Percentiles rank a stretch among this genome's conserved stretches.
phyloP scores from a whole-genome alignment of 2,329 filamentous ascomycete genomes.

The Aspergillus thermomutatus region DNA sequence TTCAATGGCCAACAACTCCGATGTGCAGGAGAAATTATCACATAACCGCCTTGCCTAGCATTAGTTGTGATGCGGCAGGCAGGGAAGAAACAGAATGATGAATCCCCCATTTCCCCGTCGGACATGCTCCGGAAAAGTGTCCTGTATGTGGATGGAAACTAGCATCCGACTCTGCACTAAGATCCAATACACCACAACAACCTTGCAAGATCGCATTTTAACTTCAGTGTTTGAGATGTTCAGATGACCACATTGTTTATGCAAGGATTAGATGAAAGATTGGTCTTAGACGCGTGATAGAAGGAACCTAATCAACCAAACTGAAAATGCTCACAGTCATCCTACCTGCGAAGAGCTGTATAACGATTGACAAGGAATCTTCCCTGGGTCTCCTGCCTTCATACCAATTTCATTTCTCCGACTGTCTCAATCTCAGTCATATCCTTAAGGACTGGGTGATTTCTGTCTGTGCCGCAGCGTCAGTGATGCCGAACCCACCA shows the following conservation, averaged over 20 bases:
- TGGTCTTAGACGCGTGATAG: not conserved
- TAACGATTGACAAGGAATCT: not conserved
- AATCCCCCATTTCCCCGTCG: not conserved
- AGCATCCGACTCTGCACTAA: not conserved
- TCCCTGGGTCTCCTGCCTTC: not conserved
- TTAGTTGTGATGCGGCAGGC: not conserved
- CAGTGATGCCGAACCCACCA: constrained; percentile 1
- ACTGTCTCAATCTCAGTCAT: not conserved
- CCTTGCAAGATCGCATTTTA: not conserved
- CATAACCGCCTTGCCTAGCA: not conserved
- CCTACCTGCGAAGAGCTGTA: not conserved
- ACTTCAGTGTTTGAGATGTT: not conserved
- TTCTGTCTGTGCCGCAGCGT: not conserved
- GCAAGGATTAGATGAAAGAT: not conserved
- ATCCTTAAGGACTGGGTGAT: not conserved
- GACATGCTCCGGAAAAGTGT: not conserved
- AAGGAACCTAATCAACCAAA: not conserved
- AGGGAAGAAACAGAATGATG: not conserved
- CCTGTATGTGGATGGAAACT: not conserved
- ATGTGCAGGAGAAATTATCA: not conserved
- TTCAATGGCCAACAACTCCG: not conserved
- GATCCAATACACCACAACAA: not conserved
- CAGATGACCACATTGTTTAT: not conserved
- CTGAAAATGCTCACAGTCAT: too few species aligned
- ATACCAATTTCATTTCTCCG: not conserved